Evolutionary conservation across 495 filamentous ascomycete species (phyloP).

Genomic region (Polyplosphaeria fusca): DNA sequence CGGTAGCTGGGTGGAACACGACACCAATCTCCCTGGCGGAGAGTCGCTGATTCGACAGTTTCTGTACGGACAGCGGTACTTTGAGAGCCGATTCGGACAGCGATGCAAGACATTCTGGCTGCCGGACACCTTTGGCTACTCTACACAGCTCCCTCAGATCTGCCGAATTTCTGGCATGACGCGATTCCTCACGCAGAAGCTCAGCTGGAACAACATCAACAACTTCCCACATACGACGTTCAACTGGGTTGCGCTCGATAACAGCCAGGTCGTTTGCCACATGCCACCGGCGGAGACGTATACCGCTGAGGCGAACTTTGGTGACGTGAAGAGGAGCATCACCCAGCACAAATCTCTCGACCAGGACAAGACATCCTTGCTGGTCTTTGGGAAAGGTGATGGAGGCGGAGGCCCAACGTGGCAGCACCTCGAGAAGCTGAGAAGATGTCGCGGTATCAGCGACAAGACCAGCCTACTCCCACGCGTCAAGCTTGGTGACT

Average conservation of each 20-base stretch:
- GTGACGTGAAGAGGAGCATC: slow-evolving; percentile 86
- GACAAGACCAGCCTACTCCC: slow-evolving; percentile 82
- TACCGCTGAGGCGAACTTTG: slow-evolving; percentile 90
- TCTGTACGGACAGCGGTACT: slow-evolving; percentile 89
- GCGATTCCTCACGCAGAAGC: slow-evolving; percentile 95
- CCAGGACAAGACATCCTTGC: slow-evolving; percentile 77
- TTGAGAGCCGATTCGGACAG: slow-evolving; percentile 87
- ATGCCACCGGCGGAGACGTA: slow-evolving; percentile 95
- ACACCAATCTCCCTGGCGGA: slow-evolving; percentile 94
- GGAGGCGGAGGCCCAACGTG: slow-evolving; percentile 95
- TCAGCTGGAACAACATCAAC: slow-evolving; percentile 98
- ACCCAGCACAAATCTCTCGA: slow-evolving; percentile 94
- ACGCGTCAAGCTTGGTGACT: slow-evolving; percentile 81
- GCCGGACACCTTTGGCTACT: slow-evolving; percentile 97
- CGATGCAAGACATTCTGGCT: slow-evolving; percentile 92
- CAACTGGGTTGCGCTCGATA: slow-evolving; percentile 93
- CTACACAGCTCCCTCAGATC: slow-evolving; percentile 86
- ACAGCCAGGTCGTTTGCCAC: slow-evolving; percentile 93
- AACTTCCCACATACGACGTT: slow-evolving; percentile 98
- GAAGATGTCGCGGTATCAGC: slow-evolving; percentile 89
- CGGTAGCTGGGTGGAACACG: slow-evolving; percentile 98
- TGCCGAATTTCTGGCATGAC: slow-evolving; percentile 90
- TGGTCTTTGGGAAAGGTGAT: slow-evolving; percentile 95
- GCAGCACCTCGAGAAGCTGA: slow-evolving; percentile 88
- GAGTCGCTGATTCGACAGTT: slow-evolving; percentile 96